Evolutionary conservation across 1,284 basidiomycete genomes (phyloP), one percentile per base, ranked within the genome.

Genomic region (Naganishia albida): DNA sequence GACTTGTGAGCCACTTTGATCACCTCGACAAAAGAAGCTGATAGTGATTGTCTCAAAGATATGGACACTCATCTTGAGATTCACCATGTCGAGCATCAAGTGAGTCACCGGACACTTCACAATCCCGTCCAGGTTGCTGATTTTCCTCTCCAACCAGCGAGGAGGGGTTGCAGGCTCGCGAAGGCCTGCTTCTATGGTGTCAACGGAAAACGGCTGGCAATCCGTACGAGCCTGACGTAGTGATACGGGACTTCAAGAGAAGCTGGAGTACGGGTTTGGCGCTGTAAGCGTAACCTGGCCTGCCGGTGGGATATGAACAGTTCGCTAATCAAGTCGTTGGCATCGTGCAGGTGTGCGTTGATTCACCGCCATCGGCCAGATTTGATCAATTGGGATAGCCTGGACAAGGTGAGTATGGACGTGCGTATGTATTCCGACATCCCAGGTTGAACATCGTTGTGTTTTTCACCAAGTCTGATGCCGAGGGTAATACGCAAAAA

Each of bases 61-160:
- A 72, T 99, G 95, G 95, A 96, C 93, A 0, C 84, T 99, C 44
- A 95, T 99, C 75, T 84, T 96, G 39, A 88, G 93, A 2, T 99
- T 98, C 78, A 96, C 94, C 26, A 98, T 99, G 70, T 93, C 95
- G 18, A 93, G 95, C 73, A 98, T 99, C 81, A 95, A 87, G 91
- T 93, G 72, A 67, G 86, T 80, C 51, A 13, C 18, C 39, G 16
- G 2, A 23, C 28, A 25, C 6, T 55, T 30, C 30, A 26, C n/a
- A 15, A 18, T 7, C 25, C 38, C 30, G 28, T 34, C 43, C 38
- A 18, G 12, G n/a, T 20, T 13, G 18, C 30, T 53, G 23, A 7
- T 39, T 7, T 15, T 28, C 20, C 46, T 20, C 7, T 48, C 28
- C 30, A 66, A 65, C 74, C 80, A 96, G 93, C 73, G 93, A 95